A percentile compares a stretch with the other conserved stretches of the same genome.
Conservation (phyloP, 768 basidiomycete species). For the Hygrophorus pudorinus region DNA sequence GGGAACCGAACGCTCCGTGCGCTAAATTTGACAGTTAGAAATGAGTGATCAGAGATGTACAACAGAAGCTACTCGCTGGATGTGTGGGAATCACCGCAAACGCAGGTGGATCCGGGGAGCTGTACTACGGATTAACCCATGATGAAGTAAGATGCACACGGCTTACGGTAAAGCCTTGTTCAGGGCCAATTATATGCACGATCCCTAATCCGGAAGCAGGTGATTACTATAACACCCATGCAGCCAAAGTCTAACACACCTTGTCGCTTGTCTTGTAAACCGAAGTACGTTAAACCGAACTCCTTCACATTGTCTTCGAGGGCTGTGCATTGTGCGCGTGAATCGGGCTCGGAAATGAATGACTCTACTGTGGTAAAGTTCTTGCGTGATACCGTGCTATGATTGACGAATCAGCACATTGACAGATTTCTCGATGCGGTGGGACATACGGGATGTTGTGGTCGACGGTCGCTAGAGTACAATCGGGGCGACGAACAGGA, state of each 20-base stretch:
- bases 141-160: background rate
- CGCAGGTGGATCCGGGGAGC: constrained; percentile 73
- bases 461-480: constrained; percentile 83
- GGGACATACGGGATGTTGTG: constrained; percentile 74
- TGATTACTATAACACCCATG: constrained; percentile 1
- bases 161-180: constrained; percentile 82
- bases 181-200: constrained; percentile 86
- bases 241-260: constrained; percentile 32
- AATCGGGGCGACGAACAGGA: constrained; percentile 75
- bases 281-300: constrained; percentile 88
- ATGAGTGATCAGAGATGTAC: constrained; percentile 2
- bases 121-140: constrained; percentile 14
- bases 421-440: background rate
- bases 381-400: constrained; percentile 64
- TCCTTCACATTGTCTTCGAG: constrained; percentile 87
- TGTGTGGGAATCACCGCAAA: constrained; percentile 91
- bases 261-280: constrained; percentile 82
- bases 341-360: constrained; percentile 80
- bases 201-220: constrained; percentile 57
- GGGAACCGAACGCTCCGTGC: constrained; percentile 87
- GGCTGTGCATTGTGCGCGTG: constrained; percentile 72
- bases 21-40: constrained; percentile 29
- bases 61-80: constrained; percentile 48
- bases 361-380: constrained; percentile 58
- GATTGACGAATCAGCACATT: background rate